Base-by-base conservation (phyloP, 139 green algal genomes). In the Trebouxia sp. region DNA sequence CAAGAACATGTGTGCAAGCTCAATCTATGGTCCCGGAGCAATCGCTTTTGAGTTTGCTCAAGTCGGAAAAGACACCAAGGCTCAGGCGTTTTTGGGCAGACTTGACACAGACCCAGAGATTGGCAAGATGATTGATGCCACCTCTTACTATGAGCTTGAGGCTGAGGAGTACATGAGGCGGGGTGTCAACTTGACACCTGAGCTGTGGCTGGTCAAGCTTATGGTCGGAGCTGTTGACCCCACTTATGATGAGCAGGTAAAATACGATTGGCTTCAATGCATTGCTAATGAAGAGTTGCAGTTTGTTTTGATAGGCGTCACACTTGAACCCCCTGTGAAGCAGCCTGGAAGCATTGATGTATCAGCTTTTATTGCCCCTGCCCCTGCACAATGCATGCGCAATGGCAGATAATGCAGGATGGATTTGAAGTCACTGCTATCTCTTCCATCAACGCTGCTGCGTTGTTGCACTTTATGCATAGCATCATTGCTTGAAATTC, bases 21-120 rank as follows among this genome's bases (percentile, higher is more conserved):
- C 79, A 41, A 45, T 45, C 17, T 79, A 80, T 35, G 79, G 79
- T 26, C 79, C 79, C n/a, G 51, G 51, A 28, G 79, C 79, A 6
- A 65, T 83, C 26, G 69, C 79, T 38, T 83, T 83, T 43, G 67
- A 83, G 79, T 83, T 83, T 72, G 79, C 79, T 28, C 79, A 83
- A 43, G 79, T 83, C 5, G 79, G 79, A 50, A 83, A 79, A 41
- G 79, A 83, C 70, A 53, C 38, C 5, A 55, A 70, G 30, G 80
- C 80, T 1, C 70, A 80, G 42, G 55, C 53, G 3, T 84, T 84
- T 32, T 48, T 84, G 41, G 70, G 43, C 9, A 35, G 24, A 14
- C 70, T 84, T 37, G 80, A 84, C 42, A 84, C 35, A 45, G 80
- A 84, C 42, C 80, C 53, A 12, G 55, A 76, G 6, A 75, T 84